phyloP scores from a whole-genome alignment of 2,329 filamentous ascomycete species.

The Teratosphaeriaceae sp. region DNA sequence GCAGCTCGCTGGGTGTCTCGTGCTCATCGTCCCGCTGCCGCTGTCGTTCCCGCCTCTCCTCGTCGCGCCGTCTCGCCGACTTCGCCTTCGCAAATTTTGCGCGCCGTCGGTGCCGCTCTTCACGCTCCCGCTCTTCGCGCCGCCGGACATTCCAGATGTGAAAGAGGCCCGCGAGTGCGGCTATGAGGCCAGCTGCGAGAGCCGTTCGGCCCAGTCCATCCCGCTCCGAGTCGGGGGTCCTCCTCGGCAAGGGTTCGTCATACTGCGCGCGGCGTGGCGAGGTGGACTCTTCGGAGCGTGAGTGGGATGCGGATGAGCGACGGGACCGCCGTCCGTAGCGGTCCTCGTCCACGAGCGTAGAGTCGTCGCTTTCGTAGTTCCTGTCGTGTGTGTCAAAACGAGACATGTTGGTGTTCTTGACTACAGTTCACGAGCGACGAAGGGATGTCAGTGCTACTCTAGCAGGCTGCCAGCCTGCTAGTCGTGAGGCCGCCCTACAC shows the following conservation, averaged over 20 bases:
- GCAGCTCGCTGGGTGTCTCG: slow-evolving; percentile 1
- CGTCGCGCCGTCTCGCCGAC: slow-evolving; percentile 8
- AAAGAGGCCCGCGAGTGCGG: slow-evolving; percentile 9
- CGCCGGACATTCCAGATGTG: slow-evolving; percentile 11
- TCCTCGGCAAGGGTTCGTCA: too few relatives aligned
- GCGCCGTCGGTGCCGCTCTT: slow-evolving; percentile 5
- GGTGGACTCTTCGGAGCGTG: not conserved
- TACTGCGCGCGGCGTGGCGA: not conserved
- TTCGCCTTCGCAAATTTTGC: slow-evolving; percentile 9
- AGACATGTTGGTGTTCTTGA: slow-evolving; percentile 1
- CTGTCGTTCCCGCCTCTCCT: slow-evolving; percentile 6
- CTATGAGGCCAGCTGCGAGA: slow-evolving; percentile 10
- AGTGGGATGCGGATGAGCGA: not conserved
- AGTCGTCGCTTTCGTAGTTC: not conserved
- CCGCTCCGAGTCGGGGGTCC: not conserved
- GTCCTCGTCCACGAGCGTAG: not conserved
- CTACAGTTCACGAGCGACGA: too few relatives aligned
- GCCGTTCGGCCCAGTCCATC: slow-evolving; percentile 7
- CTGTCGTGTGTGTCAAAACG: not conserved
- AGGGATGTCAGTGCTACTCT: too few relatives aligned
- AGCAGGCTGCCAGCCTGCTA: too few relatives aligned
- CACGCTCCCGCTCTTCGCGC: slow-evolving; percentile 7
- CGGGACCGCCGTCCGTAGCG: too few relatives aligned
- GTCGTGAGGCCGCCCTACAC: too few relatives aligned
- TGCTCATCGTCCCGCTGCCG: slow-evolving; percentile 6